A percentile compares a stretch with the other conserved stretches of the same genome.
phyloP scores from a whole-genome alignment of 2,329 filamentous ascomycete species.

The Clonostachys rhizophaga region DNA sequence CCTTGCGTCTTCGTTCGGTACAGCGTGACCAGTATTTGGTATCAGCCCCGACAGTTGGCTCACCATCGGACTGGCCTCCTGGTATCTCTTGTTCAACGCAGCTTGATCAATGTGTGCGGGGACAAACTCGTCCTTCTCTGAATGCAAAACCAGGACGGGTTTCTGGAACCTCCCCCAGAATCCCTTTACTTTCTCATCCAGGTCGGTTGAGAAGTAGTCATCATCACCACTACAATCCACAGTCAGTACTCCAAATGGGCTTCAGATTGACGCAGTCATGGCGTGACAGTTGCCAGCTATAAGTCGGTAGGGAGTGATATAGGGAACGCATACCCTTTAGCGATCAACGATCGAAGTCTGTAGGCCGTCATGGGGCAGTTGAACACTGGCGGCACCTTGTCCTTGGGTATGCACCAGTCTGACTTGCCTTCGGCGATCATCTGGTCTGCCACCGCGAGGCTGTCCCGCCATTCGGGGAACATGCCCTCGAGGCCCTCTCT shows the following conservation, averaged over 20 bases:
- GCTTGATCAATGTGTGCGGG: conserved; percentile 52
- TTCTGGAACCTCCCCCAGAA: conserved; percentile 64
- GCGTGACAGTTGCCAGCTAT: neutral
- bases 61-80: conserved; percentile 32
- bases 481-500: conserved; percentile 55
- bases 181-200: conserved; percentile 48
- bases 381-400: conserved; percentile 32
- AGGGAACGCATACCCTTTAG: conserved; percentile 38
- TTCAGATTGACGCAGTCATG: neutral
- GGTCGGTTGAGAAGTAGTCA: conserved; percentile 82
- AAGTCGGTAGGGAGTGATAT: neutral
- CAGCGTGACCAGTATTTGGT: conserved; percentile 46
- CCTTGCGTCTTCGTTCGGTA: conserved; percentile 37
- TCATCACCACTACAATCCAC: conserved; percentile 59
- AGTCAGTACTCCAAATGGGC: neutral
- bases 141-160: conserved; percentile 60
- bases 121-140: conserved; percentile 62
- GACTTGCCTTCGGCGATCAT: conserved; percentile 51
- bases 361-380: conserved; percentile 45
- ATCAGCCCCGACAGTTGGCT: conserved; percentile 48
- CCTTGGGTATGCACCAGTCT: conserved; percentile 48
- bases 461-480: conserved; percentile 38
- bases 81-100: conserved; percentile 54
- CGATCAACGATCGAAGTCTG: conserved; percentile 44
- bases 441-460: conserved; percentile 41